Conservation (phyloP, 352 stramenopile species). For the Blastocystis sp. region DNA sequence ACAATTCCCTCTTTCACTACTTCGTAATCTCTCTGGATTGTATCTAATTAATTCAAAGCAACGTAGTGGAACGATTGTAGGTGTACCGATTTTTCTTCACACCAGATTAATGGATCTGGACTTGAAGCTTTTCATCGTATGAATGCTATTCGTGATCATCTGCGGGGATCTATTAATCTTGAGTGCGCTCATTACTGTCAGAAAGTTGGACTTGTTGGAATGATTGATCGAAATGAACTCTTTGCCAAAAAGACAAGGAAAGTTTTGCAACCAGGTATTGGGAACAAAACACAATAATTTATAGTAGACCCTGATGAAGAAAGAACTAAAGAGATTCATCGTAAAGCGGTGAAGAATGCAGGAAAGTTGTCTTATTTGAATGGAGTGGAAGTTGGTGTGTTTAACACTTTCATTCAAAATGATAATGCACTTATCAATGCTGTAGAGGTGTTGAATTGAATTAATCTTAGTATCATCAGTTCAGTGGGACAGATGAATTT, state of each 20-base stretch:
- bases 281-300: neutral
- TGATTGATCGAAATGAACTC: neutral
- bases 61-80: slow-evolving; percentile 16
- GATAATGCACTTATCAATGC: neutral
- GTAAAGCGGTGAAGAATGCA: neutral
- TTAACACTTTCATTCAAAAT: slow-evolving; percentile 1
- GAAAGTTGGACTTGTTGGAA: neutral
- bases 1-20: slow-evolving; percentile 28
- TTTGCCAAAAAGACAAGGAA: neutral
- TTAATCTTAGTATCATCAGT: neutral
- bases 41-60: neutral
- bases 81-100: no score
- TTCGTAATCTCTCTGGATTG: slow-evolving; percentile 30
- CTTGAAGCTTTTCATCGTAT: neutral
- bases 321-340: neutral
- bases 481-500: neutral
- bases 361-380: neutral
- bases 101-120: neutral
- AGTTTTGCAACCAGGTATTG: neutral
- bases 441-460: neutral
- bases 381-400: neutral
- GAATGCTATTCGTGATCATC: neutral
- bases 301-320: neutral
- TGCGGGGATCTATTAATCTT: neutral
- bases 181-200: neutral